These are phyloP conservation scores for Thalia dealbata DNA, from an alignment of 176 grass and related monocot genomes.

Conservation along the genomic window DNA sequence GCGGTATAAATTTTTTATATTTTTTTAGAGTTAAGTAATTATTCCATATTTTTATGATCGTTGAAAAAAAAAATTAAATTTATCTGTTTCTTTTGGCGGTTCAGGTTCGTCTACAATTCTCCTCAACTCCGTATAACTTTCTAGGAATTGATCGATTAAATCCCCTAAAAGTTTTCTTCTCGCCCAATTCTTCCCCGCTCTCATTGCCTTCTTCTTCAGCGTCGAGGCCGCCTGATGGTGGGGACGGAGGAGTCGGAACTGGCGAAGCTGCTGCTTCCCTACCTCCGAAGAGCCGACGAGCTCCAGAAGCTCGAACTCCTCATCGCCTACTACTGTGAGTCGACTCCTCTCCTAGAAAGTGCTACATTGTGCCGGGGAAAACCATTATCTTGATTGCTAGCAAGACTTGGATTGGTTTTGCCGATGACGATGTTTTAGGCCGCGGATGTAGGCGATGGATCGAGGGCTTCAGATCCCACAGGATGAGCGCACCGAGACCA, in stretches of 20 bases:
- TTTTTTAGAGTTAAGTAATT: no score
- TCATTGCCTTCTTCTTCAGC: background rate
- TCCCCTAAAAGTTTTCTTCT: background rate
- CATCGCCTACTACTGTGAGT: slow-evolving; percentile 88
- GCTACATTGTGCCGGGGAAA: background rate
- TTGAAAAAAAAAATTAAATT: no score
- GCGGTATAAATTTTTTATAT: no score
- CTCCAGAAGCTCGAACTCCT: slow-evolving; percentile 99
- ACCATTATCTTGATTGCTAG: background rate
- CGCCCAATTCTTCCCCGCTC: background rate
- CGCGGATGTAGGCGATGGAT: slow-evolving; percentile 92
- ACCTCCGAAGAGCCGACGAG: slow-evolving; percentile 93
- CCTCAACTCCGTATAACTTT: background rate
- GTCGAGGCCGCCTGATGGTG: background rate
- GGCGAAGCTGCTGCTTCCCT: slow-evolving; percentile 83
- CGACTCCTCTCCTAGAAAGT: background rate
- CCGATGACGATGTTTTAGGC: slow-evolving; percentile 23
- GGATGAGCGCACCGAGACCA: slow-evolving; percentile 85
- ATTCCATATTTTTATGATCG: no score
- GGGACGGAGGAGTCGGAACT: slow-evolving; percentile 60
- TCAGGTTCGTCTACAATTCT: background rate
- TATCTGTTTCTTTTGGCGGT: background rate
- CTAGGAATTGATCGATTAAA: background rate
- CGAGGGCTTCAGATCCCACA: slow-evolving; percentile 58
- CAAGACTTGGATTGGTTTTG: background rate